Conservation (phyloP, 2,329 filamentous ascomycete species). For the Raffaelea albimanens region DNA sequence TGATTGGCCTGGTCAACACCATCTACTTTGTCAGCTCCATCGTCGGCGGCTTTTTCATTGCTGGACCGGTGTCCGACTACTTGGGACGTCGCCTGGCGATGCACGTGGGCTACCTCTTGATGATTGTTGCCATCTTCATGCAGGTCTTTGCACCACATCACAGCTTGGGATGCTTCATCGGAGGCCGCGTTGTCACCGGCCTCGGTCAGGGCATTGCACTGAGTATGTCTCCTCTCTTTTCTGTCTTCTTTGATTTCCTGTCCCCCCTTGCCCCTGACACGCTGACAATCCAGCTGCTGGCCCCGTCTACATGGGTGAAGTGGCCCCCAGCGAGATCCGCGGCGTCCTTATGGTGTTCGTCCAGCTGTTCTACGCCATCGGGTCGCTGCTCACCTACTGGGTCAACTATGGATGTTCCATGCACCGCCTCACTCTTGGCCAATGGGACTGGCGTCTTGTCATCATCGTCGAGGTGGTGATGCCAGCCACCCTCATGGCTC, state of each 20-base stretch:
- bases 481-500: constrained; percentile 49
- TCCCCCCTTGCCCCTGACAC: too few relatives aligned
- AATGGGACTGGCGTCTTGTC: constrained; percentile 68
- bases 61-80: constrained; percentile 52
- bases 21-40: constrained; percentile 64
- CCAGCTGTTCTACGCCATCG: constrained; percentile 59
- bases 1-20: constrained; percentile 50
- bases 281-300: constrained; percentile 41
- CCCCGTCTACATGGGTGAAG: constrained; percentile 62
- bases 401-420: constrained; percentile 55
- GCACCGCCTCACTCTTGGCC: constrained; percentile 44
- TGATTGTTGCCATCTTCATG: constrained; percentile 60
- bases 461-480: constrained; percentile 66
- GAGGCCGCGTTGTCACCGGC: constrained; percentile 59
- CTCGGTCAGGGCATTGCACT: constrained; percentile 58
- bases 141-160: constrained; percentile 54
- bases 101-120: constrained; percentile 52
- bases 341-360: constrained; percentile 61
- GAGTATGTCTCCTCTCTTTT: constrained; percentile 6
- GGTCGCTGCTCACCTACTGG: constrained; percentile 56
- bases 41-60: constrained; percentile 59
- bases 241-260: neutral
- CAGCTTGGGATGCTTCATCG: constrained; percentile 57
- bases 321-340: constrained; percentile 54
- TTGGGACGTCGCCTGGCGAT: constrained; percentile 57